Conservation (phyloP, 768 basidiomycete species). For the Amanita pallidorosea region DNA sequence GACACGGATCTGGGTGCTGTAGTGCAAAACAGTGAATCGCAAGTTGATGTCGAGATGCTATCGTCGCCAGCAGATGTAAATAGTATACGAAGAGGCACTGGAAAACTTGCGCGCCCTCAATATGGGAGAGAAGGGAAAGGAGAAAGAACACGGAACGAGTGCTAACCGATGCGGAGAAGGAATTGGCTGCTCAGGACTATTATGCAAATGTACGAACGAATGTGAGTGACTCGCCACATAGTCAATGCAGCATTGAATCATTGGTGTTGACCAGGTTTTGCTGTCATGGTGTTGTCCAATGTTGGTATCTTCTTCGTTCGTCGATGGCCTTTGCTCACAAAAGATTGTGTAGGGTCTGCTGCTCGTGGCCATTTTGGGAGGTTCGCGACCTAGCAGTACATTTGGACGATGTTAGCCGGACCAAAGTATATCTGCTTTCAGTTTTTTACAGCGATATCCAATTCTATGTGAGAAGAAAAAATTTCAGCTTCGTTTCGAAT, state of each 20-base stretch:
- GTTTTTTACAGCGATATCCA: constrained; percentile 75
- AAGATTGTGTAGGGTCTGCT: constrained; percentile 44
- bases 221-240: constrained; percentile 19
- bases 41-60: constrained; percentile 82
- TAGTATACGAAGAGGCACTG: constrained; percentile 75
- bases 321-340: not conserved
- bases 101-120: constrained; percentile 44
- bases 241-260: not conserved
- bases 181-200: constrained; percentile 72
- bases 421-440: constrained; percentile 74
- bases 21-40: constrained; percentile 65
- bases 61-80: constrained; percentile 77
- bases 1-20: constrained; percentile 79
- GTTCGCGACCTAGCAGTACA: constrained; percentile 42
- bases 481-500: constrained; percentile 2
- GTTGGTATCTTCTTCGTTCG: constrained; percentile 24
- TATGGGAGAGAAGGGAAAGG: constrained; percentile 17
- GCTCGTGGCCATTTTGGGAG: constrained; percentile 57
- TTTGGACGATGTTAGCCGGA: constrained; percentile 48
- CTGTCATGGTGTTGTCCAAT: constrained; percentile 76
- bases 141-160: constrained; percentile 16
- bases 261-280: constrained; percentile 33
- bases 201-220: constrained; percentile 85
- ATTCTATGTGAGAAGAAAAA: constrained; percentile 31
- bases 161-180: constrained; percentile 44